These are phyloP conservation scores for Bretziella fagacearum DNA, from an alignment of 2,329 filamentous ascomycete species.

Conservation along the genomic window DNA sequence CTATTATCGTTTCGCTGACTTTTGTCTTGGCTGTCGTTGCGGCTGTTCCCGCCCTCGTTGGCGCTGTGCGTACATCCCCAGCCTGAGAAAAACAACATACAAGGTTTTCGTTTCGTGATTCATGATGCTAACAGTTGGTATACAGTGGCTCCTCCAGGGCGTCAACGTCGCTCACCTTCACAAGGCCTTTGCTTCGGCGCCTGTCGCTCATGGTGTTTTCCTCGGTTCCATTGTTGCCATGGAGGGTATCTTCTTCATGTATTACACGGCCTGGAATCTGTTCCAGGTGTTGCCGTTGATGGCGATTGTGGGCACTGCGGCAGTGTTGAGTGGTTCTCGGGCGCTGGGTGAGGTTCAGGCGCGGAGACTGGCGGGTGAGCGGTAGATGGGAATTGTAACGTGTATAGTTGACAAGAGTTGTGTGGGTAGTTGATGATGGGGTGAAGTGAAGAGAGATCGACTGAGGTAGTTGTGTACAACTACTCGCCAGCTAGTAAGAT, in stretches of 20 bases:
- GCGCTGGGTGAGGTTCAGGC: constrained; percentile 87
- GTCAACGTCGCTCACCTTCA: constrained; percentile 66
- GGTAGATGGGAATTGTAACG: constrained; percentile 25
- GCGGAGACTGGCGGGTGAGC: constrained; percentile 60
- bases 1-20: constrained; percentile 58
- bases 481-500: too few species aligned
- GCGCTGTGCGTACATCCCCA: constrained; percentile 37
- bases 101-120: neutral
- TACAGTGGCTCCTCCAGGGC: constrained; percentile 65
- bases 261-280: constrained; percentile 82
- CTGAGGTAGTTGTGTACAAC: neutral
- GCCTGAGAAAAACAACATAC: neutral
- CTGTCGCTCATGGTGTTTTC: constrained; percentile 68
- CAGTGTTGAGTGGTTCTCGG: constrained; percentile 75
- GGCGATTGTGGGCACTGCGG: constrained; percentile 47
- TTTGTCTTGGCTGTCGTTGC: constrained; percentile 59
- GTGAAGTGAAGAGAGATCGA: neutral
- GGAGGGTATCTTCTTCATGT: constrained; percentile 85
- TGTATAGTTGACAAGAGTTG: too few species aligned
- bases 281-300: constrained; percentile 74
- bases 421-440: too few species aligned
- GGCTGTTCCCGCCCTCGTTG: constrained; percentile 56
- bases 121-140: neutral
- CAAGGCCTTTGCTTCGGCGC: constrained; percentile 58
- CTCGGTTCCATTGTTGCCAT: constrained; percentile 74